These are phyloP conservation scores for Naganishia antarctica DNA, from an alignment of 768 basidiomycete genomes.

Conservation along the genomic window DNA sequence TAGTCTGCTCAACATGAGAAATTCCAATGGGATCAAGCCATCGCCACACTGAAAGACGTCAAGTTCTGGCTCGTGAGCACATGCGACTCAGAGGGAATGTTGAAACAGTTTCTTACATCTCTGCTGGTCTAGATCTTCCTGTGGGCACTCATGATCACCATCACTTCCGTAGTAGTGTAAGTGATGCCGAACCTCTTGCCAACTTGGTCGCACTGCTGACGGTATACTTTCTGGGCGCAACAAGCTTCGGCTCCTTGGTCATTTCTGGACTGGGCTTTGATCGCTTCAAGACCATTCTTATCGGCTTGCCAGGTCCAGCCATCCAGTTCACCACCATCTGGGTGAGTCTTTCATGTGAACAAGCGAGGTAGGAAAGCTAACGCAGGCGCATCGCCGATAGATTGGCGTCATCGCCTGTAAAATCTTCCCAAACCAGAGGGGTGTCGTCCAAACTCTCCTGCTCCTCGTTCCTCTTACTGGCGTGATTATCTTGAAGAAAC, in stretches of 20 bases:
- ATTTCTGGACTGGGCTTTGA: constrained; percentile 33
- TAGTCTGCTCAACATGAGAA: constrained; percentile 27
- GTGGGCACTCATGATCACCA: constrained; percentile 33
- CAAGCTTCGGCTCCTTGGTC: constrained; percentile 34
- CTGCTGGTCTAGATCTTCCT: constrained; percentile 29
- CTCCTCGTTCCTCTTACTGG: constrained; percentile 32
- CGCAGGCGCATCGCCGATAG: neutral
- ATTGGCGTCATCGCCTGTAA: constrained; percentile 22
- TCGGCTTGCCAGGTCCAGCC: constrained; percentile 31
- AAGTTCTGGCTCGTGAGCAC: constrained; percentile 15
- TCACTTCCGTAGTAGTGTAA: constrained; percentile 29
- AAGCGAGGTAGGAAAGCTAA: neutral
- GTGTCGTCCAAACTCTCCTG: constrained; percentile 30
- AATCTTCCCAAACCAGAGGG: constrained; percentile 29
- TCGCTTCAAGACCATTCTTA: constrained; percentile 29
- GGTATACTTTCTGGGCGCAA: no score
- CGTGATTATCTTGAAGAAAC: constrained; percentile 29
- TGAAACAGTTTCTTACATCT: neutral
- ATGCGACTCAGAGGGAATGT: neutral
- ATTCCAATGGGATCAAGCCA: constrained; percentile 31
- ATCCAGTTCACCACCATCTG: constrained; percentile 30
- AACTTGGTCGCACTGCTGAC: neutral
- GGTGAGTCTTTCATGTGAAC: neutral
- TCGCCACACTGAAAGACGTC: constrained; percentile 32
- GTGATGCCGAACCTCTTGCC: neutral